These are phyloP conservation scores for Penicillium occitanis DNA, from an alignment of 2,329 filamentous ascomycete genomes.

Conservation along the genomic window DNA sequence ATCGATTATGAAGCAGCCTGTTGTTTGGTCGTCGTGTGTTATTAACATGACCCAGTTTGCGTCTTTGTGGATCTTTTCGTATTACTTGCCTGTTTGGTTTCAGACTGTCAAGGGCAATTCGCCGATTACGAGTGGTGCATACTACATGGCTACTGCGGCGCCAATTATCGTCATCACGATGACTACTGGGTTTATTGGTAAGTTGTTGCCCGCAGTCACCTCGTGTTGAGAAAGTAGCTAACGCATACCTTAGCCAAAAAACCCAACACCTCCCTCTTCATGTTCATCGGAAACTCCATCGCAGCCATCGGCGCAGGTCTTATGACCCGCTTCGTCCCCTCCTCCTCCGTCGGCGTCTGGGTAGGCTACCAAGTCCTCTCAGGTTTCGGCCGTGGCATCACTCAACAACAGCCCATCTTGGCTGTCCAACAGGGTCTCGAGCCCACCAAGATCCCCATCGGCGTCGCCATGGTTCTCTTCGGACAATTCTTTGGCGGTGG, in stretches of 20 bases:
- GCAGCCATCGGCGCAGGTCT: constrained; percentile 11
- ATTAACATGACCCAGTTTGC: constrained; percentile 15
- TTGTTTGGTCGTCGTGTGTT: constrained; percentile 16
- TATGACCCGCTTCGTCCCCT: constrained; percentile 14
- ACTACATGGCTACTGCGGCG: constrained; percentile 11
- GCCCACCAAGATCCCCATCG: constrained; percentile 12
- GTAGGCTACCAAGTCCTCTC: constrained; percentile 14
- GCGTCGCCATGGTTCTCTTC: constrained; percentile 13
- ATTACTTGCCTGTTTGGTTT: constrained; percentile 19
- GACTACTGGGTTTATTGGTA: constrained; percentile 10
- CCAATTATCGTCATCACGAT: constrained; percentile 7
- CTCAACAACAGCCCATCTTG: constrained; percentile 10
- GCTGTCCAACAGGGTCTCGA: constrained; percentile 11
- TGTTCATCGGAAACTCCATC: constrained; percentile 14
- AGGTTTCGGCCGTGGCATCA: constrained; percentile 13
- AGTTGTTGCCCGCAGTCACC: background rate
- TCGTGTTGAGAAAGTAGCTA: background rate
- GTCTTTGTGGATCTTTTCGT: constrained; percentile 17
- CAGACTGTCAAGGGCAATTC: constrained; percentile 14
- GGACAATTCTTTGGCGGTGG: constrained; percentile 15
- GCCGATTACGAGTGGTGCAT: constrained; percentile 11
- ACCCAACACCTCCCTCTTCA: constrained; percentile 10
- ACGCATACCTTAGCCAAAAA: constrained; percentile 6
- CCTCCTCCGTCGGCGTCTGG: constrained; percentile 11
- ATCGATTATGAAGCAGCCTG: constrained; percentile 9